phyloP scores from a whole-genome alignment of 768 basidiomycete species.

The Candolleomyces eurysporus region DNA sequence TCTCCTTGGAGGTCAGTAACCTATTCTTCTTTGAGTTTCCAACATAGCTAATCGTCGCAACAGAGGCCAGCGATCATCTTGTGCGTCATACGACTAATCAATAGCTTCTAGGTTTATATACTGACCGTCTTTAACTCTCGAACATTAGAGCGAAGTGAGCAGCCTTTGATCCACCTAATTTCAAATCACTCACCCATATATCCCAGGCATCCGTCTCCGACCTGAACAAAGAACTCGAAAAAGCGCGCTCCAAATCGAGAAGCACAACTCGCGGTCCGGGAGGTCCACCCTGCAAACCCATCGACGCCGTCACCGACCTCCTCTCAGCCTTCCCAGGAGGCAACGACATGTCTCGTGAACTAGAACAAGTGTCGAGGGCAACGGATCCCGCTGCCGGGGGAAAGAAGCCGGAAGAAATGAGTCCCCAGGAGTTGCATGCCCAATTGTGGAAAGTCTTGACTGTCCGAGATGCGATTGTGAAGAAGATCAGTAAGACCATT shows the following conservation, averaged over 20 bases:
- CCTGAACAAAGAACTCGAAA: conserved; percentile 73
- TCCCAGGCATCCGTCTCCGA: conserved; percentile 80
- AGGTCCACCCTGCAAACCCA: conserved; percentile 32
- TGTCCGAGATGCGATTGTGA: conserved; percentile 81
- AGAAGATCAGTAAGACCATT: conserved; percentile 76
- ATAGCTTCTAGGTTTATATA: not conserved
- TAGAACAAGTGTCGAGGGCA: conserved; percentile 70
- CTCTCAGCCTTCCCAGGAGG: conserved; percentile 66
- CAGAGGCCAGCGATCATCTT: conserved; percentile 65
- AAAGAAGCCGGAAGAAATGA: conserved; percentile 78
- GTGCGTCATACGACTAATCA: conserved; percentile 28
- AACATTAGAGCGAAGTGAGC: conserved; percentile 31
- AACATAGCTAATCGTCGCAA: not conserved
- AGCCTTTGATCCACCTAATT: not conserved
- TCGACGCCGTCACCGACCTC: conserved; percentile 55
- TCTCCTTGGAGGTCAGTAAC: conserved; percentile 61
- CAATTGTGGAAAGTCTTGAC: conserved; percentile 83
- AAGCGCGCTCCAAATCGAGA: conserved; percentile 54
- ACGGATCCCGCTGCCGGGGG: conserved; percentile 59
- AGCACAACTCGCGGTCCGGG: conserved; percentile 31
- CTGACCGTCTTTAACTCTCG: conserved; percentile 1
- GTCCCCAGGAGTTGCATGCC: conserved; percentile 81
- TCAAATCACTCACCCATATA: not conserved
- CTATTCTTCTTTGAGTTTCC: not conserved
- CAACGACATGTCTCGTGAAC: conserved; percentile 65